Conservation (phyloP, 257 asterid genomes). For the Salvia miltiorrhiza region DNA sequence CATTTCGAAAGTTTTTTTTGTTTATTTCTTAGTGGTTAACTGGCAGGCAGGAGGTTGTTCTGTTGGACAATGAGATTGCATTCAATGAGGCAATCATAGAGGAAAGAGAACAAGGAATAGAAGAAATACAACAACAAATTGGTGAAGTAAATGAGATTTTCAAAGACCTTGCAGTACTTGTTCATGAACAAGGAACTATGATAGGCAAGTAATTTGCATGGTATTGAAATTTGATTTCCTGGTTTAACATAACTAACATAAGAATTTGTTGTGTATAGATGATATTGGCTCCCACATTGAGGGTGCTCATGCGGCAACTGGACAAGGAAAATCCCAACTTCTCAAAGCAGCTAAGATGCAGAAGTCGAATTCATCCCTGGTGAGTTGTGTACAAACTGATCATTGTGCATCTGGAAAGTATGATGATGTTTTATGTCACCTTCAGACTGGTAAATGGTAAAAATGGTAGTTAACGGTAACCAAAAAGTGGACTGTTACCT, state of each 20-base stretch:
- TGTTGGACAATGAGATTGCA: constrained; percentile 84
- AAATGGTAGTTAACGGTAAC: background rate
- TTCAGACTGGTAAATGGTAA: background rate
- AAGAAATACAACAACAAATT: constrained; percentile 90
- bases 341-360: constrained; percentile 88
- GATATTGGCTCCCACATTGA: constrained; percentile 83
- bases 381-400: constrained; percentile 30
- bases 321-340: constrained; percentile 79
- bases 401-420: background rate
- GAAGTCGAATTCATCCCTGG: constrained; percentile 90
- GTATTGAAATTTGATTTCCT: constrained; percentile 3
- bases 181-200: constrained; percentile 93
- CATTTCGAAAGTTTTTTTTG: background rate
- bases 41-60: constrained; percentile 76
- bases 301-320: constrained; percentile 81
- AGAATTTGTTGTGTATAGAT: constrained; percentile 34
- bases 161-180: constrained; percentile 87
- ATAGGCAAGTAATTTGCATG: constrained; percentile 47
- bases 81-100: constrained; percentile 92
- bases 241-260: constrained; percentile 11
- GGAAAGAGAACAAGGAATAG: constrained; percentile 92
- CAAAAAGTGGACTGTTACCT: background rate
- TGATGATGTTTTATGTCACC: background rate
- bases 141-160: constrained; percentile 95
- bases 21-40: constrained; percentile 20